Base-by-base conservation (phyloP, 1,284 basidiomycete genomes). In the Veloboletus limbatus region DNA sequence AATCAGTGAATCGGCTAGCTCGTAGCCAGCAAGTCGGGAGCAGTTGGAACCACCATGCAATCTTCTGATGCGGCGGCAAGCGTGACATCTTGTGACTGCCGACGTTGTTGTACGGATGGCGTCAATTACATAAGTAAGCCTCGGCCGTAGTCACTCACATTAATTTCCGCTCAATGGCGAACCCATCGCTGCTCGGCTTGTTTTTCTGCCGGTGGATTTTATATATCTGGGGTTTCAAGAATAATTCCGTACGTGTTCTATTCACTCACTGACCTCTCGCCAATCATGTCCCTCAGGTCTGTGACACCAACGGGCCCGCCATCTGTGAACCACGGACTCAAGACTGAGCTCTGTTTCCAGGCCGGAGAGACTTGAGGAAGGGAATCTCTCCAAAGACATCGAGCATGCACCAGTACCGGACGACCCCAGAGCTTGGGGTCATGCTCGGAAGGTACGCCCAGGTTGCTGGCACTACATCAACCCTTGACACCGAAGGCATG, bases 371-470 rank as follows among this genome's bases (percentile, higher is more conserved):
- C 10, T 17, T 8, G 0, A 35, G 26, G 10, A 4, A 21, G 24
- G 32, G n/a, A 45, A 44, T 11, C 21, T 36, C 26, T 34, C 17
- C 14, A 35, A 40, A 8, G 85, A 86, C 57, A 85, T 87, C 32
- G 84, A 88, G 56, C 85, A 86, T 64, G 71, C 71, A 31, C 41
- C 22, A 66, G 91, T 93, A 6, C 68, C 72, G 4, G 77, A 94
- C 60, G 91, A 94, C 66, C 91, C 91, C 9, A 73, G 92, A 39
- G 59, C 74, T 47, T 95, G 92, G 92, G 76, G 79, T 0, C 42
- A 60, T 20, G 53, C 69, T 45, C 79, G 83, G 54, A 94, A 95
- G 76, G 82, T 60, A 33, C 6, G 54, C 22, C 7, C 14, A 8
- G 4, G 6, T 26, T 22, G 26, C 8, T 20, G 2, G 24, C 24